These are phyloP conservation scores for Candida schatavii DNA, from an alignment of 805 yeast genomes.

Conservation along the genomic window DNA sequence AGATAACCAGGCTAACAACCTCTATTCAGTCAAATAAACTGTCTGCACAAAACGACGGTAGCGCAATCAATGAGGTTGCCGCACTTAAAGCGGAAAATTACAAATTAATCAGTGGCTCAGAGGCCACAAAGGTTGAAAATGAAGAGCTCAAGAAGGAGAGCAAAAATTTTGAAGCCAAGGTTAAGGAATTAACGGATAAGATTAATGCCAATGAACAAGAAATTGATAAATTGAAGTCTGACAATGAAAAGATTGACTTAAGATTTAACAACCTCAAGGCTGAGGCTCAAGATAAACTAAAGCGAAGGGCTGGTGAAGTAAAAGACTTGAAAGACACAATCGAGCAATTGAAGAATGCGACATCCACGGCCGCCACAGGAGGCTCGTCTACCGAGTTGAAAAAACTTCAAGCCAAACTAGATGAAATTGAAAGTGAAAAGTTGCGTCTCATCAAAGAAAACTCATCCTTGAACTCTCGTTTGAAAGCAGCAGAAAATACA, in stretches of 20 bases:
- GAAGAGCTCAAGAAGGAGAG: constrained; percentile 11
- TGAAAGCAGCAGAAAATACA: neutral
- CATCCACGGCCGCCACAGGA: constrained; percentile 11
- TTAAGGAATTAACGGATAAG: constrained; percentile 10
- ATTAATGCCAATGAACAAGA: constrained; percentile 7
- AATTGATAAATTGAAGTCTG: constrained; percentile 3
- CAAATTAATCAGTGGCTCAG: constrained; percentile 7
- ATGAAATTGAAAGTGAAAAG: constrained; percentile 8
- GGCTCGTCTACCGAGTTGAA: constrained; percentile 1
- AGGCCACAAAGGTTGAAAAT: constrained; percentile 8
- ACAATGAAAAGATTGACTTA: constrained; percentile 5
- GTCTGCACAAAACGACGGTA: constrained; percentile 25
- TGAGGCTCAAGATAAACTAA: constrained; percentile 27
- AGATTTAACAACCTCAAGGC: constrained; percentile 25
- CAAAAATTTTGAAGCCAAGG: neutral
- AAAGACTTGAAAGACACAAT: constrained; percentile 13
- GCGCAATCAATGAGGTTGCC: constrained; percentile 9
- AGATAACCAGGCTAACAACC: constrained; percentile 57
- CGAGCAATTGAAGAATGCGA: constrained; percentile 15
- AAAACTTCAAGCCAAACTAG: constrained; percentile 8
- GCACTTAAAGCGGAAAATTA: constrained; percentile 12
- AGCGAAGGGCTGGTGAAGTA: constrained; percentile 17
- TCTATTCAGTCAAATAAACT: constrained; percentile 31
- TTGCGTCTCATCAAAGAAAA: constrained; percentile 17
- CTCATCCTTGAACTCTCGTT: constrained; percentile 3